phyloP scores from a whole-genome alignment of 139 green algal species.

The Coelastrella sp. region DNA sequence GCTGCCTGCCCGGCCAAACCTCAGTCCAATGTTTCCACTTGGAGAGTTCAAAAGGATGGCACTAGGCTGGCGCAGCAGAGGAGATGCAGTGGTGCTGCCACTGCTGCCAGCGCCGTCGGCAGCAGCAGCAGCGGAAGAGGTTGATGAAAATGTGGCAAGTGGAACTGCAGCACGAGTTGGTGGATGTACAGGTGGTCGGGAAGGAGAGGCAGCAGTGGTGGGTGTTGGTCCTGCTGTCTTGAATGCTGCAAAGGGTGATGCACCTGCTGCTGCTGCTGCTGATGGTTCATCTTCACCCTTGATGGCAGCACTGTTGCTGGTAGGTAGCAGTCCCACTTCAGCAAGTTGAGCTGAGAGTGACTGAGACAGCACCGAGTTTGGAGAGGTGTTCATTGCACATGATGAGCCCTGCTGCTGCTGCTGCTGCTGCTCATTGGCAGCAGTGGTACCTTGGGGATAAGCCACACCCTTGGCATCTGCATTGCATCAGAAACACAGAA shows the following conservation, averaged over 20 bases:
- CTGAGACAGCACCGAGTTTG: neutral
- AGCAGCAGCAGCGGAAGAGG: neutral
- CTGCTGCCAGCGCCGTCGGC: neutral
- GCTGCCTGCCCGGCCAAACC: slow-evolving; percentile 60
- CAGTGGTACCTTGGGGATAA: neutral
- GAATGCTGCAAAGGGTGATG: slow-evolving; percentile 28
- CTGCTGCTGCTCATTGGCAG: neutral
- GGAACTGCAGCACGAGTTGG: slow-evolving; percentile 15
- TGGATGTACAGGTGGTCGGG: slow-evolving; percentile 1
- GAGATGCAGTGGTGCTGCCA: neutral
- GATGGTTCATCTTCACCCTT: neutral
- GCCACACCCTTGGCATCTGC: neutral
- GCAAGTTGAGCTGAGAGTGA: slow-evolving; percentile 21
- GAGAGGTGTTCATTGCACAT: no score
- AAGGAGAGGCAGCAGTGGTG: neutral
- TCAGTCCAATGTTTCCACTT: slow-evolving; percentile 2
- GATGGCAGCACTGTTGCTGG: neutral
- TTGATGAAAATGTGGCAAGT: no score
- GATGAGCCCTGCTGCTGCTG: slow-evolving; percentile 15
- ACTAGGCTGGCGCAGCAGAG: neutral
- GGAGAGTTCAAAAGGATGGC: neutral
- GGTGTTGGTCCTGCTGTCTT: slow-evolving; percentile 10
- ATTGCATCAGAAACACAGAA: neutral
- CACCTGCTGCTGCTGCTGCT: neutral
- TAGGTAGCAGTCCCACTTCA: slow-evolving; percentile 3